Percentiles rank a stretch among this genome's conserved stretches.
phyloP scores from a whole-genome alignment of 2,329 filamentous ascomycete genomes.

The Exophiala spinifera region DNA sequence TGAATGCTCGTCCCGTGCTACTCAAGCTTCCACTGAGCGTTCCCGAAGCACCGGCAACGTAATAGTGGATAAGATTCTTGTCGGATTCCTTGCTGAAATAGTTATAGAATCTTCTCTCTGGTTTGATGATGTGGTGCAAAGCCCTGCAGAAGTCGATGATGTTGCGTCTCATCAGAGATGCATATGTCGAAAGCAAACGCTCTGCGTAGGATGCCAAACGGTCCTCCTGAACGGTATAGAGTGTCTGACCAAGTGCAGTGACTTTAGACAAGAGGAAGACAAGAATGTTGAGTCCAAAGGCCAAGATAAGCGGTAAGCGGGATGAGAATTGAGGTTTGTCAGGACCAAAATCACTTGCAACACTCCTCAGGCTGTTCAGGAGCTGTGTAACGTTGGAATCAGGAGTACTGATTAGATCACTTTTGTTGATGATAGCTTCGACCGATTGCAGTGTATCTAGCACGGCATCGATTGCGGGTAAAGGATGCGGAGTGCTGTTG shows the following conservation, averaged over 20 bases:
- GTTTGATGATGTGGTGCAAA: conserved; percentile 24
- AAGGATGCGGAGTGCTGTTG: conserved; percentile 7
- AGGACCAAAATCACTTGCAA: conserved; percentile 22
- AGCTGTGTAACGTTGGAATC: conserved; percentile 18
- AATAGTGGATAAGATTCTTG: conserved; percentile 27
- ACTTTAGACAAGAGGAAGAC: conserved; percentile 15
- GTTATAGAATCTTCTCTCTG: conserved; percentile 24
- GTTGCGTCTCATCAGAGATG: conserved; percentile 19
- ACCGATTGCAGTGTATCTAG: conserved; percentile 22
- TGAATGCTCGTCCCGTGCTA: conserved; percentile 6
- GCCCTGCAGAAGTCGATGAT: conserved; percentile 22
- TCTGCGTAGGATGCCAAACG: conserved; percentile 19
- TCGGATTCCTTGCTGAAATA: conserved; percentile 25
- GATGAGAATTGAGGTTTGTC: conserved; percentile 17
- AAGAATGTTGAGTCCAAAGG: conserved; percentile 22
- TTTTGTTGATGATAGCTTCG: conserved; percentile 19
- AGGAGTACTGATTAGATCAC: conserved; percentile 20
- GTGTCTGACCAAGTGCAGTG: conserved; percentile 6
- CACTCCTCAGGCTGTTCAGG: conserved; percentile 18
- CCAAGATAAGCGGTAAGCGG: conserved; percentile 21
- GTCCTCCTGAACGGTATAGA: conserved; percentile 24
- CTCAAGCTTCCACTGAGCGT: conserved; percentile 4
- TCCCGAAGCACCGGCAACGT: conserved; percentile 14
- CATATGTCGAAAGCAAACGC: conserved; percentile 21
- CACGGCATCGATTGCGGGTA: conserved; percentile 22